Percentiles rank a stretch among this genome's conserved stretches.
phyloP scores from a whole-genome alignment of 495 filamentous ascomycete genomes.

The Bacidia rubella region DNA sequence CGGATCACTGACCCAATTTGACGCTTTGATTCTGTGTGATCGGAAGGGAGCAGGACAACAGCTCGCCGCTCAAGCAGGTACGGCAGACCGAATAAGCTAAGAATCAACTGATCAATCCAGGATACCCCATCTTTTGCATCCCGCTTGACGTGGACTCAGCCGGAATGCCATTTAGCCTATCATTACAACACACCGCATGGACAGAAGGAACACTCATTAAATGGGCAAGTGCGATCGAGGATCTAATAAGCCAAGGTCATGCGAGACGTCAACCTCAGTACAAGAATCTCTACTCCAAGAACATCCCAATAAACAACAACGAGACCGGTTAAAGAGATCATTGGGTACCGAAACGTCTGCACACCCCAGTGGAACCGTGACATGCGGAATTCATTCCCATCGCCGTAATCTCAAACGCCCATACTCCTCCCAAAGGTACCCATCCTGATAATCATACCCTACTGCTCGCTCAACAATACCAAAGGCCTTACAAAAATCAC shows the following conservation, averaged over 20 bases:
- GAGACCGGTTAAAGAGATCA: neutral
- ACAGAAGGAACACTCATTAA: slow-evolving; percentile 17
- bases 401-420: no score
- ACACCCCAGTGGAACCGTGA: no score
- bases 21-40: slow-evolving; percentile 18
- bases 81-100: neutral
- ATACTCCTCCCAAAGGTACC: no score
- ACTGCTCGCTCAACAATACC: no score
- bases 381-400: no score
- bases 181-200: slow-evolving; percentile 20
- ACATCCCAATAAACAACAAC: slow-evolving; percentile 16
- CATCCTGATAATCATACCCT: no score
- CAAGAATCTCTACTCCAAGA: slow-evolving; percentile 13
- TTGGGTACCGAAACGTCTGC: no score
- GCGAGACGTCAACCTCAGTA: slow-evolving; percentile 15
- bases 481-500: no score
- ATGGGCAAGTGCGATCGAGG: slow-evolving; percentile 23
- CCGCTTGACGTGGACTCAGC: slow-evolving; percentile 16
- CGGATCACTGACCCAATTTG: neutral
- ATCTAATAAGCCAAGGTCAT: slow-evolving; percentile 7
- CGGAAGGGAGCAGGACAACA: slow-evolving; percentile 18
- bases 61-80: slow-evolving; percentile 21
- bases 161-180: slow-evolving; percentile 17
- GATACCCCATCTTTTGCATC: slow-evolving; percentile 21
- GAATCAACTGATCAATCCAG: neutral